phyloP scores from a whole-genome alignment of 106 monocot species.

The Dendrobium huoshanense region DNA sequence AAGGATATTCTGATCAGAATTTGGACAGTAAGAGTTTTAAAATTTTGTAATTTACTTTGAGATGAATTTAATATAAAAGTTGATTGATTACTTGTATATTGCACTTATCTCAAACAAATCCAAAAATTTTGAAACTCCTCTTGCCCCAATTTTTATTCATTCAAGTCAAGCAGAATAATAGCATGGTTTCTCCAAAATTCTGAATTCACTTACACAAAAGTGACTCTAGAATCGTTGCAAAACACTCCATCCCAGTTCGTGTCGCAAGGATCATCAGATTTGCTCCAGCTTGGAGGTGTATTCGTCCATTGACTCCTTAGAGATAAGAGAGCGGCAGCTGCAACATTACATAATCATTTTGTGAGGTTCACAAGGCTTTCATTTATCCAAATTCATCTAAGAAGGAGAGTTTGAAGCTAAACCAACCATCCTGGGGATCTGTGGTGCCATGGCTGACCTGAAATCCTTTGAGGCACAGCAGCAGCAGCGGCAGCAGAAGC shows the following conservation, averaged over 20 bases:
- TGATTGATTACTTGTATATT: no score
- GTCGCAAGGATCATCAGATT: slow-evolving; percentile 11
- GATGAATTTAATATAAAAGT: no score
- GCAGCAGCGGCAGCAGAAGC: slow-evolving; percentile 1
- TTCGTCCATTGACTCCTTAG: slow-evolving; percentile 10
- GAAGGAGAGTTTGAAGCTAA: neutral
- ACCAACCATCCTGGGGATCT: slow-evolving; percentile 5
- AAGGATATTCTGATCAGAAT: no score
- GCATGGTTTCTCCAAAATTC: no score
- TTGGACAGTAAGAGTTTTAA: neutral
- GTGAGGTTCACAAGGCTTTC: no score
- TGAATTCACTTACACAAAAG: slow-evolving; percentile 3
- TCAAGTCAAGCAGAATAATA: no score
- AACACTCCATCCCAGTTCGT: slow-evolving; percentile 11
- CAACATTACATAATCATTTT: neutral
- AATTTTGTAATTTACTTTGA: neutral
- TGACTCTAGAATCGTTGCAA: slow-evolving; percentile 1
- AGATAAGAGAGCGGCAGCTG: slow-evolving; percentile 14
- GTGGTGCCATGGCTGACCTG: slow-evolving; percentile 3
- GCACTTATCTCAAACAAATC: no score
- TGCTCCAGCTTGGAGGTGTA: neutral
- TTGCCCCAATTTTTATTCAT: no score
- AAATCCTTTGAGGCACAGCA: neutral
- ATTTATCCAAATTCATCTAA: neutral
- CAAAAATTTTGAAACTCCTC: no score